Percentiles rank a stretch among this genome's conserved stretches.
Conservation (phyloP, 495 filamentous ascomycete genomes). For the Podospora fimiseda region DNA sequence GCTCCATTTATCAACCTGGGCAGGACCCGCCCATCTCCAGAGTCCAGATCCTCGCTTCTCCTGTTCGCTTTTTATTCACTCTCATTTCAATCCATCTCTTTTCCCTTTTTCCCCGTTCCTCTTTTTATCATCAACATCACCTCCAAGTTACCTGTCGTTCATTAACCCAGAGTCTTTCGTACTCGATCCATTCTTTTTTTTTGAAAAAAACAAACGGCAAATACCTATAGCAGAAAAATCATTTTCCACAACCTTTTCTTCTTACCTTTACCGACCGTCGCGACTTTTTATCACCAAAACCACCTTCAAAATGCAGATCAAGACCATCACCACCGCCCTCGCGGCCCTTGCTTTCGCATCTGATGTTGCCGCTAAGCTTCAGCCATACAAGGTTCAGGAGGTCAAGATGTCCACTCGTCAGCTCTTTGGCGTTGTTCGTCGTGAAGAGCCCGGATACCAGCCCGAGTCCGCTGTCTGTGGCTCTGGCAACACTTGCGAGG, state of each 20-base stretch:
- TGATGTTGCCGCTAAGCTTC: conserved; percentile 33
- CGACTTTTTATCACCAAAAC: conserved; percentile 1
- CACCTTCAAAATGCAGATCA: conserved; percentile 32
- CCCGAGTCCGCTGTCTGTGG: conserved; percentile 36
- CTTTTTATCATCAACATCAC: conserved; percentile 17
- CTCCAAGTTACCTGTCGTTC: too few species aligned
- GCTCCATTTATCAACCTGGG: conserved; percentile 4
- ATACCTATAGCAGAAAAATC: background rate
- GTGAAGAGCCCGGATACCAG: conserved; percentile 34
- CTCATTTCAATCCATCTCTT: conserved; percentile 16
- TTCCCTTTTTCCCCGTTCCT: conserved; percentile 4
- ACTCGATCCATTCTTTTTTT: conserved; percentile 31
- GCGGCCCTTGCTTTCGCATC: conserved; percentile 36
- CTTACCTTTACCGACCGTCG: background rate
- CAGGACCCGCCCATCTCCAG: conserved; percentile 9
- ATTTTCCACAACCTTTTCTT: background rate
- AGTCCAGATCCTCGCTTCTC: conserved; percentile 8
- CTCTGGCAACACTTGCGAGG: conserved; percentile 37
- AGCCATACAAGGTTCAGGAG: conserved; percentile 36
- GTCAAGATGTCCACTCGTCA: conserved; percentile 35
- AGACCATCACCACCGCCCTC: conserved; percentile 29
- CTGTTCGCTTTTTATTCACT: conserved; percentile 9
- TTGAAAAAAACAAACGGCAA: background rate
- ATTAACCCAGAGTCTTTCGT: conserved; percentile 25
- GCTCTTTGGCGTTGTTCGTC: conserved; percentile 37